Evolutionary conservation across 805 yeast species (phyloP).

Genomic region (Starmerella stigmatis): DNA sequence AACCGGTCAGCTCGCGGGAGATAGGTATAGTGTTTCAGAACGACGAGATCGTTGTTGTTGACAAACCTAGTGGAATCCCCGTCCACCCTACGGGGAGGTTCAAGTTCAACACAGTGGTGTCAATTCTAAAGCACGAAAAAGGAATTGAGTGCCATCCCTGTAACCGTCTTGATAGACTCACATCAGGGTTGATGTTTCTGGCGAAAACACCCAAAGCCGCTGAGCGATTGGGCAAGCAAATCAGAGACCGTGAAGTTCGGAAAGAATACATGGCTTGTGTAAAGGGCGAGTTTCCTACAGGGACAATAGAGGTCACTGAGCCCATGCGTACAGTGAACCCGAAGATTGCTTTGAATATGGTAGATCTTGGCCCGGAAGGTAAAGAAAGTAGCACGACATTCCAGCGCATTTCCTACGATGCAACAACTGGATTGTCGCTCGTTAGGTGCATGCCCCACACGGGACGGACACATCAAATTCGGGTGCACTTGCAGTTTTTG

Average conservation of each 20-base stretch:
- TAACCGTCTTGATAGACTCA: slow-evolving; percentile 77
- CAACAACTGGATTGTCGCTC: slow-evolving; percentile 43
- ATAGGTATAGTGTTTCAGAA: slow-evolving; percentile 64
- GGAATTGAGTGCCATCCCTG: slow-evolving; percentile 69
- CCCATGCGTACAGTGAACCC: slow-evolving; percentile 68
- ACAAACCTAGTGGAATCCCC: slow-evolving; percentile 91
- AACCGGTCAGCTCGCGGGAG: slow-evolving; percentile 53
- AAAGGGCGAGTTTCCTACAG: slow-evolving; percentile 69
- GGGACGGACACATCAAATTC: slow-evolving; percentile 90
- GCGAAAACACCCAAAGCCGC: slow-evolving; percentile 77
- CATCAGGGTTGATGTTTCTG: slow-evolving; percentile 87
- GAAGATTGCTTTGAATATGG: slow-evolving; percentile 54
- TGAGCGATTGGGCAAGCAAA: slow-evolving; percentile 58
- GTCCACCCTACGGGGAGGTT: slow-evolving; percentile 89
- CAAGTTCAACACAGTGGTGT: slow-evolving; percentile 70
- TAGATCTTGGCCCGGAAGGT: slow-evolving; percentile 27
- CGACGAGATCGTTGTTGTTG: slow-evolving; percentile 67
- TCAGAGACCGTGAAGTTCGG: slow-evolving; percentile 56
- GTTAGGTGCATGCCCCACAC: slow-evolving; percentile 80
- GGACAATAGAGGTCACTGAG: slow-evolving; percentile 43
- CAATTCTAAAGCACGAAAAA: slow-evolving; percentile 60
- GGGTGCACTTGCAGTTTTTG: slow-evolving; percentile 83
- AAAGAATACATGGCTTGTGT: slow-evolving; percentile 86
- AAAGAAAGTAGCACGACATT: slow-evolving; percentile 70
- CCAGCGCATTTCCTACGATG: slow-evolving; percentile 56